A percentile compares a stretch with the other conserved stretches of the same genome.
Conservation (phyloP, 495 filamentous ascomycete genomes). For the Tuber aestivum region DNA sequence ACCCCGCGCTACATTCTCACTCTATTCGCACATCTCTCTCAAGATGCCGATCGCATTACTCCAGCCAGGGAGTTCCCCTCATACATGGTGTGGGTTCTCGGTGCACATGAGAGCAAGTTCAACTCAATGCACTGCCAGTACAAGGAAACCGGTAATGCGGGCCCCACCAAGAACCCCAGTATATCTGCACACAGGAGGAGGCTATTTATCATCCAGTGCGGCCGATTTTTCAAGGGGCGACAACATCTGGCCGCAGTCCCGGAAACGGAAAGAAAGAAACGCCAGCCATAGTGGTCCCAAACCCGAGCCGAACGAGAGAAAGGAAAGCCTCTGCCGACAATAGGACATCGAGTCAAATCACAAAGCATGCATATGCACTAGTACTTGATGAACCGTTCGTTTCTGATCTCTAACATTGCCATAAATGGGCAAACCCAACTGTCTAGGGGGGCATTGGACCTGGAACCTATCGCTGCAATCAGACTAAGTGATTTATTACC, state of each 20-base stretch:
- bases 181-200: background rate
- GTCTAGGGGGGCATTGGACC: too few relatives aligned
- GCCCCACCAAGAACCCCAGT: background rate
- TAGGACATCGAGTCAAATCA: conserved; percentile 3
- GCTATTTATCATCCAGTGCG: background rate
- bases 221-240: background rate
- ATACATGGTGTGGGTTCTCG: background rate
- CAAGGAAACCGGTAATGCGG: background rate
- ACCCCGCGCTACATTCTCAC: too few relatives aligned
- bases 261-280: conserved; percentile 7
- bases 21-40: background rate
- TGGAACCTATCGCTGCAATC: too few relatives aligned
- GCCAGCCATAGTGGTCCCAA: background rate
- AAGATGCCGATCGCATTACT: background rate
- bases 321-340: background rate
- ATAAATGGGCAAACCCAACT: background rate
- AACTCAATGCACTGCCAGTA: background rate
- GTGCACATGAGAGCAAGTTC: background rate
- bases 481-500: too few relatives aligned
- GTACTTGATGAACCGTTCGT: conserved; percentile 11
- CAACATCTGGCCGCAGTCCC: background rate
- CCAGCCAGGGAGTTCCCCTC: background rate
- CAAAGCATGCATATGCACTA: conserved; percentile 11
- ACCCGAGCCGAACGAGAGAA: conserved; percentile 10
- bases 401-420: conserved; percentile 4